Conservation (phyloP, 805 yeast species). For the Komagataella pastoris region DNA sequence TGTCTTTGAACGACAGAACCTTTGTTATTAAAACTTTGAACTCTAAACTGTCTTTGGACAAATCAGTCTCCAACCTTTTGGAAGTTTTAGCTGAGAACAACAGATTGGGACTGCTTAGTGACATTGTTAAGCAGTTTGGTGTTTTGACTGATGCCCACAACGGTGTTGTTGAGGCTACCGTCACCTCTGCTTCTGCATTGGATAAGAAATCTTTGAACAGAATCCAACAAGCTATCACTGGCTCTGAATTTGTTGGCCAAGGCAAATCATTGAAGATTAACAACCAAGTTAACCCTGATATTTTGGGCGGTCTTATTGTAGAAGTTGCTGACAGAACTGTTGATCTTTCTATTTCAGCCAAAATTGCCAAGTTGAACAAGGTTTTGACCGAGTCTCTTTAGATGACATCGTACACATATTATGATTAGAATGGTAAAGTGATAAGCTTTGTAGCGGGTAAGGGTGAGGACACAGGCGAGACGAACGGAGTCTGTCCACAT, state of each 20-base stretch:
- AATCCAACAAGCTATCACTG: constrained; percentile 65
- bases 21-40: constrained; percentile 51
- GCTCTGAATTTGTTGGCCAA: constrained; percentile 69
- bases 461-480: not conserved
- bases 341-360: constrained; percentile 77
- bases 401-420: constrained; percentile 7
- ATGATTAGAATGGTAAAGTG: not conserved
- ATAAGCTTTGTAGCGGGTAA: not conserved
- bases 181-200: constrained; percentile 77
- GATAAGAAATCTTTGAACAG: constrained; percentile 70
- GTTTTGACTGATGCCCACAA: constrained; percentile 77
- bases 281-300: constrained; percentile 78
- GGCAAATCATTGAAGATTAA: constrained; percentile 77
- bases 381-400: constrained; percentile 78
- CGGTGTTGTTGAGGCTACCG: constrained; percentile 87
- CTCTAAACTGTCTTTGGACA: constrained; percentile 38
- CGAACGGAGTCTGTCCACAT: not conserved
- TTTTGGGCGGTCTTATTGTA: constrained; percentile 90
- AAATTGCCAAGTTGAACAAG: constrained; percentile 81
- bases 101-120: constrained; percentile 62
- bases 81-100: constrained; percentile 85
- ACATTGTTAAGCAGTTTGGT: constrained; percentile 58
- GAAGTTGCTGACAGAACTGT: constrained; percentile 96
- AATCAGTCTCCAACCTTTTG: constrained; percentile 68
- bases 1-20: constrained; percentile 63